Conservation (phyloP, 2,329 filamentous ascomycete genomes). For the Amesomyces nigricolor region DNA sequence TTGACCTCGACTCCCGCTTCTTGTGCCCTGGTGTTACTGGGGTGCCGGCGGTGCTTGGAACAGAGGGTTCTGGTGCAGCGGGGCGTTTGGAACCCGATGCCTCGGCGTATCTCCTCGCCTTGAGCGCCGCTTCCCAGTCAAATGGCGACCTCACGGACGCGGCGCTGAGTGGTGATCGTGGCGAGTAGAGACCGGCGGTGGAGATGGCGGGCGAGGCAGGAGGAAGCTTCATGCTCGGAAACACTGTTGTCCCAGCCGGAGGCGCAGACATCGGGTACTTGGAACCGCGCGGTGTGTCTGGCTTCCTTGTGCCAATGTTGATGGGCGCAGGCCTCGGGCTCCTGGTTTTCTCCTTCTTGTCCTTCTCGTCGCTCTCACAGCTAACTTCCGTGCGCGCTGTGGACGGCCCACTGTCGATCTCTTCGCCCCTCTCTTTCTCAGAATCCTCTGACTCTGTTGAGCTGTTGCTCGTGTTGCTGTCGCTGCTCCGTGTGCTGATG, state of each 20-base stretch:
- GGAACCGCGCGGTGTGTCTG: constrained; percentile 28
- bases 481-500: constrained; percentile 43
- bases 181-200: constrained; percentile 53
- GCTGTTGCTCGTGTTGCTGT: constrained; percentile 43
- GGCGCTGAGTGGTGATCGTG: constrained; percentile 72
- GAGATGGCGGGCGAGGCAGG: constrained; percentile 70
- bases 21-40: constrained; percentile 16
- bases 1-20: constrained; percentile 52
- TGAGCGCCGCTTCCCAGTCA: constrained; percentile 71
- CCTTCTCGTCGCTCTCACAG: constrained; percentile 50
- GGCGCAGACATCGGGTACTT: constrained; percentile 54
- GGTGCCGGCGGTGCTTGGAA: constrained; percentile 8
- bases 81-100: constrained; percentile 36
- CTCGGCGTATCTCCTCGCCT: constrained; percentile 57
- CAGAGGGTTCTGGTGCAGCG: constrained; percentile 23
- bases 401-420: constrained; percentile 44
- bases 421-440: constrained; percentile 27
- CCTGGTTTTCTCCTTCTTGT: constrained; percentile 34
- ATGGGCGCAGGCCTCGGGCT: constrained; percentile 24
- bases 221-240: constrained; percentile 70
- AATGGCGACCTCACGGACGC: constrained; percentile 62
- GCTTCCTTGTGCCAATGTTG: constrained; percentile 24
- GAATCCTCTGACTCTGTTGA: constrained; percentile 36
- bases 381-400: constrained; percentile 50
- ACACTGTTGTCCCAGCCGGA: constrained; percentile 53